These are phyloP conservation scores for Saccharum spontaneum DNA, from an alignment of 176 grass and related monocot species.

Conservation along the genomic window DNA sequence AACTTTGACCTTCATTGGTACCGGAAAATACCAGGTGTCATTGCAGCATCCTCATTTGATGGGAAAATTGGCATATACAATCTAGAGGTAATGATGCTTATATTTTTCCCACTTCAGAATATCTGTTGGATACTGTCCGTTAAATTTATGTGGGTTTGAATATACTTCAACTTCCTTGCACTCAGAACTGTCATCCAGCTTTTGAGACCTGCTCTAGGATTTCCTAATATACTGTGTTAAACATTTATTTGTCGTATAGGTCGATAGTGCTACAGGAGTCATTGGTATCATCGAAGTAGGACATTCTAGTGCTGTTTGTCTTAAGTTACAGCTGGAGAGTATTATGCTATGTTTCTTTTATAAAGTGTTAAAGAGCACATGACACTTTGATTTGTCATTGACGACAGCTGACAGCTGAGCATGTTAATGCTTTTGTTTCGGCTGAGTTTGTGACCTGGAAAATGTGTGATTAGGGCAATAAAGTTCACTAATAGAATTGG, in stretches of 20 bases:
- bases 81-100: slow-evolving; percentile 62
- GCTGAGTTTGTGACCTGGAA: neutral
- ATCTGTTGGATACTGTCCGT: neutral
- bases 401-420: neutral
- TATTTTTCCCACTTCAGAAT: neutral
- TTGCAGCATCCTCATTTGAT: slow-evolving; percentile 95
- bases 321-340: neutral
- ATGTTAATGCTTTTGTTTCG: neutral
- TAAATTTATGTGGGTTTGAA: neutral
- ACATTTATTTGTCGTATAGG: neutral
- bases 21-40: slow-evolving; percentile 85
- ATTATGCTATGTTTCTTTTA: neutral
- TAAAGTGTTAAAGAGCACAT: neutral
- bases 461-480: neutral
- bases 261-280: neutral
- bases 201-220: neutral
- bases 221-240: neutral
- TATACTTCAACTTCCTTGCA: neutral
- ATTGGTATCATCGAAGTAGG: neutral
- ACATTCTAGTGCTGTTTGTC: neutral
- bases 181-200: neutral
- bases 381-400: neutral
- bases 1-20: slow-evolving; percentile 99
- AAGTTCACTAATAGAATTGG: neutral
- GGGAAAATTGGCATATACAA: slow-evolving; percentile 93